Percentiles rank a stretch among this genome's conserved stretches.
phyloP scores from a whole-genome alignment of 805 yeast genomes.

The Metschnikowia anglica region DNA sequence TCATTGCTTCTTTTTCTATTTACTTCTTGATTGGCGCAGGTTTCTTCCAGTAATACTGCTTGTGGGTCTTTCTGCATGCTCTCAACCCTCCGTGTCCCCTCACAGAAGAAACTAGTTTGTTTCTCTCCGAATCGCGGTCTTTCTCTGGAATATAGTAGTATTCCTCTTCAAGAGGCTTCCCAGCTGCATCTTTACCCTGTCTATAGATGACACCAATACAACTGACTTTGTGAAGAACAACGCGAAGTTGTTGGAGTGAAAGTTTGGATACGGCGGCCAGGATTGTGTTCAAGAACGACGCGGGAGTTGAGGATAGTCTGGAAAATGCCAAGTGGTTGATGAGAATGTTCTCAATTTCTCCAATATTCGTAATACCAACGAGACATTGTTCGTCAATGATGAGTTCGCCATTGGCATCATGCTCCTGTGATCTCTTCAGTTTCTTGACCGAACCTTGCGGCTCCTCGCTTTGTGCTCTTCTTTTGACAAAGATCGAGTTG shows the following conservation, averaged over 20 bases:
- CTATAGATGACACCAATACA: constrained; percentile 89
- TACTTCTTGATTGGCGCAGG: constrained; percentile 50
- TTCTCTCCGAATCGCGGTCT: constrained; percentile 72
- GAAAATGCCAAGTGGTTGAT: constrained; percentile 89
- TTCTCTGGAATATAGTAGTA: constrained; percentile 86
- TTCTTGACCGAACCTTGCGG: constrained; percentile 24
- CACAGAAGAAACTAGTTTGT: constrained; percentile 64
- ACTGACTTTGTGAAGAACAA: constrained; percentile 42
- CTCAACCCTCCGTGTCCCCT: constrained; percentile 82
- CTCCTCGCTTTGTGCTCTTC: constrained; percentile 37
- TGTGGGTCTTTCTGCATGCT: constrained; percentile 89
- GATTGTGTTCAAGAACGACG: constrained; percentile 65
- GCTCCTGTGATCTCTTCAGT: constrained; percentile 18
- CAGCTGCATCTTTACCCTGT: constrained; percentile 94
- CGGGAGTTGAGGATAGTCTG: constrained; percentile 81
- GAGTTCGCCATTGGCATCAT: constrained; percentile 29
- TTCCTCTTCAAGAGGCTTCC: constrained; percentile 90
- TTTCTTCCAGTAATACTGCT: constrained; percentile 77
- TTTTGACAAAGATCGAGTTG: constrained; percentile 20
- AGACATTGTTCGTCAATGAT: constrained; percentile 25
- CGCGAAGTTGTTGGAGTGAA: constrained; percentile 43
- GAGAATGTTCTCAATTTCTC: constrained; percentile 61
- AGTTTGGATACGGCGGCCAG: constrained; percentile 53
- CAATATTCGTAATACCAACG: constrained; percentile 39
- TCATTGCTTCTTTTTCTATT: neutral